Evolutionary conservation across 345 rosid genomes (phyloP), one percentile per base, ranked within the genome.

Genomic region (Acer saccharum): DNA sequence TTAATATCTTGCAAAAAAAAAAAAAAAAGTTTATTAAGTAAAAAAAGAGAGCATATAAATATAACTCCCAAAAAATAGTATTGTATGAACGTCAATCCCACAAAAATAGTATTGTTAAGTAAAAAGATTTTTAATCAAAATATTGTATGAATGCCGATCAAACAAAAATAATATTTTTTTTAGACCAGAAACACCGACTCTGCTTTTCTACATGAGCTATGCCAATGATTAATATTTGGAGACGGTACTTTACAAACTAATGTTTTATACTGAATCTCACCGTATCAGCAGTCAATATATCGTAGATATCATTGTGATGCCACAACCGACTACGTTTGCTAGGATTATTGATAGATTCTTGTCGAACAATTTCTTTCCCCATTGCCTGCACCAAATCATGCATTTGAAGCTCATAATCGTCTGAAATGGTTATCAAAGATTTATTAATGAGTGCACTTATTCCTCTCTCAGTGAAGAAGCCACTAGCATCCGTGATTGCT

Each of bases 331-430:
- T 71, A 10, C 68, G 44, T 13, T 44, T 54, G 7, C 32, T 27
- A 7, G 68, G 82, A 16, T 69, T 21, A 0, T 13, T 50, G 17
- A 0, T 4, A 16, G 71, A 77, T 75, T 75, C 76, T 21, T 70
- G 17, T 3, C 16, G 0, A 14, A 80, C 76, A 39, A 81, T 81
- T 17, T 21, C 21, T 16, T 11, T 67, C 12, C 78, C 78, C 39
- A 69, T 66, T 60, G 68, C 77, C n/a, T 35, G 71, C 5, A 77
- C 11, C 58, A 81, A 60, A 17, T 20, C 10, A 61, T 81, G 77
- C 78, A 81, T 78, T 41, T 2, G 16, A n/a, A 74, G 46, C 5
- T 52, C 50, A 32, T 32, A 3, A 16, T 71, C 66, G 0, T 12
- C 0, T 44, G 69, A 41, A 23, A 57, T 65, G 67, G 32, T 43